Evolutionary conservation across 2,329 filamentous ascomycete genomes (phyloP), one percentile per base, ranked within the genome.

Genomic region (Annulohypoxylon truncatum): DNA sequence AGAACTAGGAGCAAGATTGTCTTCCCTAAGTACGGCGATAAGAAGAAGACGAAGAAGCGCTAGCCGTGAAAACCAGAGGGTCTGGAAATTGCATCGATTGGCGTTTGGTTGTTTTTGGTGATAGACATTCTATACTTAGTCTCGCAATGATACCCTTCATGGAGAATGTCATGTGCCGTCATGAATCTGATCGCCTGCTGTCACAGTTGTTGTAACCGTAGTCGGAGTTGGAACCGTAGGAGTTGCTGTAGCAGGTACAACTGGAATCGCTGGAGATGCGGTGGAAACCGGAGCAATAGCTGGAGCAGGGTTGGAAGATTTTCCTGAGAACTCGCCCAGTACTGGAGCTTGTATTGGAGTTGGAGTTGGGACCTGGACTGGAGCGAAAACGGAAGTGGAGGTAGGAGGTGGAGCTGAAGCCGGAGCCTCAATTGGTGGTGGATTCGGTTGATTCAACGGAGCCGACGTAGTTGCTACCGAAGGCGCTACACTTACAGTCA

Each of bases 11-110:
- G 84, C 40, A 82, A 82, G 65, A 89, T 90, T 65, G 86, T 88
- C 20, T 90, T 90, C 67, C 82, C 82, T 56, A 88, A 84, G 73
- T 88, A 85, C 74, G 83, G 83, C 66, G 84, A 87, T 62, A 82
- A 81, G 69, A 80, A 78, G 57, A 79, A 79, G 69, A 83, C 82
- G 78, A 75, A 73, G 70, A 77, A 74, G 69, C 72, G 71, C 63
- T 73, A 74, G 67, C 50, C 24, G 8, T 6, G 13, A 53, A 24
- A 44, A 29, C 12, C 9, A 5, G 2, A 40, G 33, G 28, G 15
- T 44, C 57, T 46, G 26, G 38, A 18, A 62, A 68, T 64, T 59
- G 71, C 63, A 66, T 66, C 20, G 66, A 64, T 63, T 64, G 74
- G 72, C 68, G 72, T 75, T 74, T 42, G 66, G 72, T 69, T 71